These are phyloP conservation scores for Ceratobasidium sp. DNA, from an alignment of 1,284 basidiomycete genomes.

Conservation along the genomic window DNA sequence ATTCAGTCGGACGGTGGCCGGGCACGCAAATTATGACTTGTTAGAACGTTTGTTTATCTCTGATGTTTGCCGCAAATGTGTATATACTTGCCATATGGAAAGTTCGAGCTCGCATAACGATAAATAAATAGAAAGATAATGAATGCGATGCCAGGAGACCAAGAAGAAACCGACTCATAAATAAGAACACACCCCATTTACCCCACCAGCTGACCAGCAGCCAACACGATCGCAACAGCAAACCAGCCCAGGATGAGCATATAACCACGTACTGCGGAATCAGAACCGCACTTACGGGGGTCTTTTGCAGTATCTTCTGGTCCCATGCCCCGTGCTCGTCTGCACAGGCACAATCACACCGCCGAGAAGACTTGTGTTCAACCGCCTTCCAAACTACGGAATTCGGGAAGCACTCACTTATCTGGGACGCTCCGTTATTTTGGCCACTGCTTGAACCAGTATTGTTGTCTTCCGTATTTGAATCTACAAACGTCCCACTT, in stretches of 20 bases:
- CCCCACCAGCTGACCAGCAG: not conserved
- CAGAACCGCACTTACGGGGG: not conserved
- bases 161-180: no score
- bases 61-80: no score
- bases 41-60: no score
- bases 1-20: no score
- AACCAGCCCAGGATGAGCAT: not conserved
- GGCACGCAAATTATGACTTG: no score
- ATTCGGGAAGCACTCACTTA: slow-evolving; percentile 3
- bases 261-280: not conserved
- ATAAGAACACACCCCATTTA: no score
- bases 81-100: no score
- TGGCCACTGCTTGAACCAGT: not conserved
- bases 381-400: not conserved
- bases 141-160: no score
- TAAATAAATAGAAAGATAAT: no score
- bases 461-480: not conserved
- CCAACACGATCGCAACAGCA: slow-evolving; percentile 8
- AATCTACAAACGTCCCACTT: slow-evolving; percentile 1
- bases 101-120: no score
- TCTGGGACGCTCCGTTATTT: not conserved
- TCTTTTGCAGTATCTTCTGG: not conserved
- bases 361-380: not conserved
- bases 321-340: slow-evolving; percentile 4
- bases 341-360: not conserved